Conservation (phyloP, 495 filamentous ascomycete genomes). For the Aspergillus cavernicola region DNA sequence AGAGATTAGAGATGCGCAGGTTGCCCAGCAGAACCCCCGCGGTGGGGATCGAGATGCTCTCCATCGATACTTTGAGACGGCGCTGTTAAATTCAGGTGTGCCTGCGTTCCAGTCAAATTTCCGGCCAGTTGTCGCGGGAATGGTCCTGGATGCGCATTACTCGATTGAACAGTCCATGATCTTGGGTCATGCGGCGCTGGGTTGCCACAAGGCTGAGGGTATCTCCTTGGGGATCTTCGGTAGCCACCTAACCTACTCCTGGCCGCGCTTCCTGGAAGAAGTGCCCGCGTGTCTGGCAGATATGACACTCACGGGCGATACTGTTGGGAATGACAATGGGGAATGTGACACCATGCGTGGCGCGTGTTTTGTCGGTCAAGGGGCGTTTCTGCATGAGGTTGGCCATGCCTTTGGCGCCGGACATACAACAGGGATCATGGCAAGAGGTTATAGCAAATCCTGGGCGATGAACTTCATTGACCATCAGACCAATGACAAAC, state of each 20-base stretch:
- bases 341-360: neutral
- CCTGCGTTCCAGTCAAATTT: neutral
- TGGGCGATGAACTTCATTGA: neutral
- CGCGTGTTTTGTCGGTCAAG: neutral
- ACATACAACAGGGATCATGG: slow-evolving; percentile 1
- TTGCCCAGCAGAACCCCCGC: slow-evolving; percentile 1
- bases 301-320: neutral
- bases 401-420: neutral
- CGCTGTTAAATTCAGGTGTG: neutral
- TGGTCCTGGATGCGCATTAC: neutral
- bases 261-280: neutral
- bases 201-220: neutral
- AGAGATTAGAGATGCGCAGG: neutral
- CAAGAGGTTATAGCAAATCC: neutral
- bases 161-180: neutral
- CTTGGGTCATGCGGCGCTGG: neutral
- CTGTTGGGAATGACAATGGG: neutral
- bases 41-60: neutral
- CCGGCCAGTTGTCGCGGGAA: neutral
- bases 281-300: neutral
- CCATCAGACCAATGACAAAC: neutral
- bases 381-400: slow-evolving; percentile 1
- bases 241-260: neutral
- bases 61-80: neutral
- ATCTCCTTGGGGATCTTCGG: neutral